Conservation (phyloP, 106 monocot species). For the Phalaenopsis aphrodite region DNA sequence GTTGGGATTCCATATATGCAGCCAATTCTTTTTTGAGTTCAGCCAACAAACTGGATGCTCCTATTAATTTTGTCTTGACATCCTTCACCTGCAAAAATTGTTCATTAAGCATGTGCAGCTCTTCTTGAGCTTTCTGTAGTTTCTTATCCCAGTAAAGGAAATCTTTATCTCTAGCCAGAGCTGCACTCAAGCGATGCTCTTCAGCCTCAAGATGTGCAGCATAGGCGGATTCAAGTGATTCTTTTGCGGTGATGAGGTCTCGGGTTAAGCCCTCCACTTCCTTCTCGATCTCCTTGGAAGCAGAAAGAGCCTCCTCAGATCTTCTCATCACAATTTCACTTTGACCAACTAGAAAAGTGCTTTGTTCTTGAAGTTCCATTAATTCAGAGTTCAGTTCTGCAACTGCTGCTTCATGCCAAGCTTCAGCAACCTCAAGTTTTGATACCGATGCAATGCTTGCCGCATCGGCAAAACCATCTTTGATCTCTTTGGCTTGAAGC, state of each 20-base stretch:
- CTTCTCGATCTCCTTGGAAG: constrained; percentile 18
- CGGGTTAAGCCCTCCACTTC: constrained; percentile 19
- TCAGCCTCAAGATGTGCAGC: constrained; percentile 29
- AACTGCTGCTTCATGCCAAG: constrained; percentile 17
- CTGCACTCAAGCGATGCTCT: constrained; percentile 22
- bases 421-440: constrained; percentile 16
- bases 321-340: constrained; percentile 8
- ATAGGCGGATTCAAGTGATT: constrained; percentile 25
- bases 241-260: constrained; percentile 15
- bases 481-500: constrained; percentile 16
- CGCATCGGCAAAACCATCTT: constrained; percentile 15
- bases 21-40: constrained; percentile 11
- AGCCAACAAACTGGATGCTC: constrained; percentile 2
- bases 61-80: constrained; percentile 14
- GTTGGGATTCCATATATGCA: constrained; percentile 17
- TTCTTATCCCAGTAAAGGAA: constrained; percentile 20
- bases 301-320: constrained; percentile 16
- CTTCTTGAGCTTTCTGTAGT: constrained; percentile 24
- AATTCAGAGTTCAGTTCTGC: constrained; percentile 18
- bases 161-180: constrained; percentile 22
- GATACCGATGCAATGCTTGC: constrained; percentile 16
- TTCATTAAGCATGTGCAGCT: constrained; percentile 8
- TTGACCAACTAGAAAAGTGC: constrained; percentile 4
- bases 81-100: constrained; percentile 15
- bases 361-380: constrained; percentile 4